Evolutionary conservation across 257 asterid genomes (phyloP).

Genomic region (Fraxinus cuspidata): DNA sequence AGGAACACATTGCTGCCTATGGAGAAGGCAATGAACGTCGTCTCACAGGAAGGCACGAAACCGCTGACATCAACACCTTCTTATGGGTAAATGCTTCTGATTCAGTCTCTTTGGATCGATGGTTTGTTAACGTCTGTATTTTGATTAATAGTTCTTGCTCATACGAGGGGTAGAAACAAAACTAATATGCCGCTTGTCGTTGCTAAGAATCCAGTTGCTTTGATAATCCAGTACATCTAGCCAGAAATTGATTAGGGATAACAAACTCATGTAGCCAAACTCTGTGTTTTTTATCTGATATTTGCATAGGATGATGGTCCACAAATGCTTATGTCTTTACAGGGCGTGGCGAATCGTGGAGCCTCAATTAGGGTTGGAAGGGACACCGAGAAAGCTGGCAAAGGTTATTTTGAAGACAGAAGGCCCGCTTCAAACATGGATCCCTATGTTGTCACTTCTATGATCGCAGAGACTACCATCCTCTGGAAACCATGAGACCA

Average conservation of each 20-base stretch:
- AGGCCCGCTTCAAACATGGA: conserved; percentile 86
- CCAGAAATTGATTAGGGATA: background rate
- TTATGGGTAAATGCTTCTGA: conserved; percentile 42
- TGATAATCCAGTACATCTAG: background rate
- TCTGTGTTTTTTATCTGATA: background rate
- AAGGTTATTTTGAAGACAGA: conserved; percentile 76
- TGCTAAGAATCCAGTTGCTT: background rate
- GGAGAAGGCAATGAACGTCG: conserved; percentile 65
- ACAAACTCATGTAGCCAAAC: background rate
- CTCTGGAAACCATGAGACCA: conserved; percentile 47
- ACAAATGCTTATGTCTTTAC: background rate
- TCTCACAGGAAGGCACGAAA: conserved; percentile 55
- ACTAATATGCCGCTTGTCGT: background rate
- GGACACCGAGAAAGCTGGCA: conserved; percentile 76
- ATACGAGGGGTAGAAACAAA: no score
- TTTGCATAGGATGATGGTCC: background rate
- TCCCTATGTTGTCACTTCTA: conserved; percentile 67
- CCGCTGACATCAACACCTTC: conserved; percentile 54
- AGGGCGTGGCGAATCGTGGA: conserved; percentile 89
- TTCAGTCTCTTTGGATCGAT: background rate
- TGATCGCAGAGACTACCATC: conserved; percentile 77
- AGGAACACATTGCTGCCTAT: conserved; percentile 55
- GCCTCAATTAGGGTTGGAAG: conserved; percentile 80
- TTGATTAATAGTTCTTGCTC: no score
- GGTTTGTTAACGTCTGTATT: background rate